phyloP scores from a whole-genome alignment of 495 filamentous ascomycete genomes.

The Penicillium alfredii region DNA sequence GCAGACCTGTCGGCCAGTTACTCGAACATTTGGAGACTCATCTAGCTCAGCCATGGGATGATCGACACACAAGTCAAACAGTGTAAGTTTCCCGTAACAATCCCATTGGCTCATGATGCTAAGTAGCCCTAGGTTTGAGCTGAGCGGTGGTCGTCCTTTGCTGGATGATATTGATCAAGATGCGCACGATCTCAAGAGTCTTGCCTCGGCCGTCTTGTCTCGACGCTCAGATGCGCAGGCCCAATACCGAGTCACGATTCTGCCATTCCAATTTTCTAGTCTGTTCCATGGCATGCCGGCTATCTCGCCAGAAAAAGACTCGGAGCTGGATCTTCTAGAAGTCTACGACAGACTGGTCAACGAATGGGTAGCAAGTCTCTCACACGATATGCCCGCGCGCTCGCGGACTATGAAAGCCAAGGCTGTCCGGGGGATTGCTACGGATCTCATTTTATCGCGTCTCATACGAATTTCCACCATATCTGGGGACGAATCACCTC shows the following conservation, averaged over 20 bases:
- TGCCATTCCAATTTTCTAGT: constrained; percentile 13
- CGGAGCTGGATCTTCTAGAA: constrained; percentile 18
- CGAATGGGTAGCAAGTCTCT: constrained; percentile 34
- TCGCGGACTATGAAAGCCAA: constrained; percentile 40
- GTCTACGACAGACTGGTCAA: constrained; percentile 38
- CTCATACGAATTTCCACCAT: constrained; percentile 15
- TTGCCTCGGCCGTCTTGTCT: constrained; percentile 16
- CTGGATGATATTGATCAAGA: constrained; percentile 34
- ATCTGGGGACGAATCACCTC: background rate
- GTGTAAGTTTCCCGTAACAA: constrained; percentile 11
- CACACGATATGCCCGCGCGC: constrained; percentile 28
- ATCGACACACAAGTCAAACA: constrained; percentile 15
- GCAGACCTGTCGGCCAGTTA: constrained; percentile 14
- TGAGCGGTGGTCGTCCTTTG: constrained; percentile 16
- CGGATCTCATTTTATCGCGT: constrained; percentile 35
- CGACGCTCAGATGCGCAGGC: constrained; percentile 1
- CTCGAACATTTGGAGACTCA: constrained; percentile 14
- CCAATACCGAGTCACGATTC: constrained; percentile 12
- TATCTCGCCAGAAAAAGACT: background rate
- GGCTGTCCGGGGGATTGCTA: constrained; percentile 33
- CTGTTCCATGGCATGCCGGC: constrained; percentile 5
- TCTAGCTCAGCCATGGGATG: background rate
- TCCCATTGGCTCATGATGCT: background rate
- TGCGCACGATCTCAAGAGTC: constrained; percentile 19
- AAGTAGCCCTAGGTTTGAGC: constrained; percentile 23